phyloP scores from a whole-genome alignment of 768 basidiomycete species.

The Termitomyces sp. region DNA sequence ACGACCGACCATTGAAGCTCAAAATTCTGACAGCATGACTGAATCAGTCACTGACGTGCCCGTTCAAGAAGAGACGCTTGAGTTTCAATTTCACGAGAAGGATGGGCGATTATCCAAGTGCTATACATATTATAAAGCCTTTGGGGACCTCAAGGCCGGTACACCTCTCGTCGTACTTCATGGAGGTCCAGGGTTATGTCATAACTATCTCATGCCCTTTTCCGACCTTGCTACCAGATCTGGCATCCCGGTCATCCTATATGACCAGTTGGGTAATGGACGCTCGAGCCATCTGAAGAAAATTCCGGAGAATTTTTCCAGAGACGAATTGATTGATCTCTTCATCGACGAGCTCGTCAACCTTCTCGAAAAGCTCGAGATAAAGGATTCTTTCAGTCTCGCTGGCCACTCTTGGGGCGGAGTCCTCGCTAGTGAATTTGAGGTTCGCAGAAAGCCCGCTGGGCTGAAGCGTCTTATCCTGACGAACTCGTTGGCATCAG shows the following conservation, averaged over 20 bases:
- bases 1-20: background rate
- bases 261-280: background rate
- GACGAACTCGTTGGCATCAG: constrained; percentile 23
- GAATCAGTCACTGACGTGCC: background rate
- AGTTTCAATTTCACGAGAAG: background rate
- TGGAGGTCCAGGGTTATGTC: background rate
- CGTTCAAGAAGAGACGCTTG: background rate
- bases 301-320: background rate
- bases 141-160: background rate
- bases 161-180: background rate
- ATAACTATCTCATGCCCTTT: background rate
- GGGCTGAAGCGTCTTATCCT: constrained; percentile 31
- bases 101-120: background rate
- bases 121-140: background rate
- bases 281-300: background rate
- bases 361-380: constrained; percentile 33
- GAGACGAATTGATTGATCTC: constrained; percentile 24
- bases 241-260: background rate
- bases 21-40: background rate
- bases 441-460: constrained; percentile 26
- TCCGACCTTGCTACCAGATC: background rate
- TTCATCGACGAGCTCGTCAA: constrained; percentile 52
- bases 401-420: constrained; percentile 55
- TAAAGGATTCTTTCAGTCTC: constrained; percentile 35
- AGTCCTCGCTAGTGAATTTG: constrained; percentile 40